Evolutionary conservation across 192 early-diverging fungal genomes (phyloP).

Genomic region (Gigaspora rosea): DNA sequence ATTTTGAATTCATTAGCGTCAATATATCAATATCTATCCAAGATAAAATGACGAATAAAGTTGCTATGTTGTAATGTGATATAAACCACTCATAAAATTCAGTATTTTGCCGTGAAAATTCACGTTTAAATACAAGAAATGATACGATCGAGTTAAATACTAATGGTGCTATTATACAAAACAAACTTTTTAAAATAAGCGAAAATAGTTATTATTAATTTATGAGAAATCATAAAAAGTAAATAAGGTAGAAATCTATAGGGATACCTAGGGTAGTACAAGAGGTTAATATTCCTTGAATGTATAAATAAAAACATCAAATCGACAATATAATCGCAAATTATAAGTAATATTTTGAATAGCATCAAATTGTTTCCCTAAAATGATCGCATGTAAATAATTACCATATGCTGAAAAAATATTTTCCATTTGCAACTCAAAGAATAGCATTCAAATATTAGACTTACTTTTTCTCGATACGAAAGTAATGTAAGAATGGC

Average conservation of each 20-base stretch:
- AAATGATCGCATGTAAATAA: neutral
- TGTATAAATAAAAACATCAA: neutral
- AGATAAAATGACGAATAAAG: neutral
- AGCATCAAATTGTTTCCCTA: neutral
- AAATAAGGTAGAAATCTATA: neutral
- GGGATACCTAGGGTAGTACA: neutral
- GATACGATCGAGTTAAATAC: neutral
- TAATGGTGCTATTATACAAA: neutral
- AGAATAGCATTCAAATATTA: neutral
- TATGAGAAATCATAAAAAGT: too few species aligned
- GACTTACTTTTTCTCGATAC: neutral
- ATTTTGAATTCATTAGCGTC: neutral
- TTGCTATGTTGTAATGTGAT: neutral
- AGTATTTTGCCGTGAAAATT: neutral
- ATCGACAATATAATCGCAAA: neutral
- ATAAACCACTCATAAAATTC: neutral
- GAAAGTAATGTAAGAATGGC: neutral
- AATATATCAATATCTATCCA: neutral
- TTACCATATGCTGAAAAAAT: neutral
- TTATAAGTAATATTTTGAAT: slow-evolving; percentile 11
- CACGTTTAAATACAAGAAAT: neutral
- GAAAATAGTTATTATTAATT: neutral
- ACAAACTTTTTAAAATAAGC: neutral
- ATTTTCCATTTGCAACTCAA: too few species aligned
- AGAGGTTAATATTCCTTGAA: neutral